phyloP scores from a whole-genome alignment of 2,329 filamentous ascomycete genomes.

The Aspergillus luchuensis region DNA sequence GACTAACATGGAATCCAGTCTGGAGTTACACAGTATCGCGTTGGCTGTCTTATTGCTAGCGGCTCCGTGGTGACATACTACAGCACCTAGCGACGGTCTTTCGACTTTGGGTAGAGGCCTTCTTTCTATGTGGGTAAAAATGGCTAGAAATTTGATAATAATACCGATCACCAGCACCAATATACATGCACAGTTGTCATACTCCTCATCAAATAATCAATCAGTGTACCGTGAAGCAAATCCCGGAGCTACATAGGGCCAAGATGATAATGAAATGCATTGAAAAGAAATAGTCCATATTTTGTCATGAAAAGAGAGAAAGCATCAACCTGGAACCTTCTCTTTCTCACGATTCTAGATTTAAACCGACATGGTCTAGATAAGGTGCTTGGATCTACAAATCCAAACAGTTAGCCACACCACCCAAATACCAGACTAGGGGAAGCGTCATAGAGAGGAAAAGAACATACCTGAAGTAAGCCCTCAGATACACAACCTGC shows the following conservation, averaged over 20 bases:
- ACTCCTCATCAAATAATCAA: slow-evolving; percentile 25
- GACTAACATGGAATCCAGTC: neutral
- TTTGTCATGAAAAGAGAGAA: slow-evolving; percentile 24
- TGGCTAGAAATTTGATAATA: neutral
- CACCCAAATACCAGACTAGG: neutral
- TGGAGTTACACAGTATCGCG: too few species aligned
- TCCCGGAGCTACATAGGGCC: slow-evolving; percentile 20
- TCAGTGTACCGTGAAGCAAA: slow-evolving; percentile 24
- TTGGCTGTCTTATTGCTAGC: neutral
- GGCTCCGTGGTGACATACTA: neutral
- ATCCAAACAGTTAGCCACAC: slow-evolving; percentile 5
- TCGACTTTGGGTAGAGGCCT: neutral
- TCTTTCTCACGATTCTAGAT: slow-evolving; percentile 12
- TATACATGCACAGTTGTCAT: slow-evolving; percentile 16
- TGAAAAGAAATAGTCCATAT: slow-evolving; percentile 23
- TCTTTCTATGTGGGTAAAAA: neutral
- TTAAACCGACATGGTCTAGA: slow-evolving; percentile 45
- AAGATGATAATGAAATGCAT: slow-evolving; percentile 22
- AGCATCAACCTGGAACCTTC: slow-evolving; percentile 16
- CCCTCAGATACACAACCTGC: slow-evolving; percentile 97
- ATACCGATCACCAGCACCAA: neutral
- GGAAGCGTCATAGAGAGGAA: neutral
- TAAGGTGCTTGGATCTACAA: slow-evolving; percentile 67
- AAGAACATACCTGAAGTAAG: slow-evolving; percentile 78
- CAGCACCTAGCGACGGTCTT: neutral